phyloP scores from a whole-genome alignment of 2,329 filamentous ascomycete species.

The Exserohilum turcica region DNA sequence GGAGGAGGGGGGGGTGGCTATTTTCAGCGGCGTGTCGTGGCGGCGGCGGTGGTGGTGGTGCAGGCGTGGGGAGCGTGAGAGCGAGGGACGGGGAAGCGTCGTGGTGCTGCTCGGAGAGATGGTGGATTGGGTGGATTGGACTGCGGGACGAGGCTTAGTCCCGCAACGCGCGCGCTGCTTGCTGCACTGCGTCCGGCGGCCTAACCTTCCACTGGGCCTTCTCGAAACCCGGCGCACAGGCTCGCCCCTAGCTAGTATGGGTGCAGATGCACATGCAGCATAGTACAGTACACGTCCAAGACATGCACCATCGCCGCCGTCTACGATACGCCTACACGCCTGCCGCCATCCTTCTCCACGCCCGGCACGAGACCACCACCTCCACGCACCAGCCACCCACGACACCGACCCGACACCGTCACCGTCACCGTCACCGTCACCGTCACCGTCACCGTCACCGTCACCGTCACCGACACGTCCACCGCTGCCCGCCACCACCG shows the following conservation, averaged over 20 bases:
- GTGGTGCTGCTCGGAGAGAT: slow-evolving; percentile 17
- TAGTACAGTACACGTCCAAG: no score
- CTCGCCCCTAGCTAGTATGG: no score
- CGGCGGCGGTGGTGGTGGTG: neutral
- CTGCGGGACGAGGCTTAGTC: slow-evolving; percentile 23
- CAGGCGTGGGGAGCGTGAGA: neutral
- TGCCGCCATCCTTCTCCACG: no score
- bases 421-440: neutral
- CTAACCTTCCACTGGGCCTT: slow-evolving; percentile 15
- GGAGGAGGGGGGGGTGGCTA: no score
- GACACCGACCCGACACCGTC: neutral
- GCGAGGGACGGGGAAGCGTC: slow-evolving; percentile 1
- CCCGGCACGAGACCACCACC: neutral
- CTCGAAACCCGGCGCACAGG: slow-evolving; percentile 16
- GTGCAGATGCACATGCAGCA: no score
- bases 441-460: no score
- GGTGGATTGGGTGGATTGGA: slow-evolving; percentile 14
- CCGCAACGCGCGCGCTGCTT: slow-evolving; percentile 15
- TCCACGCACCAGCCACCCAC: neutral
- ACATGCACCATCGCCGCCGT: no score
- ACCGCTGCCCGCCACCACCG: neutral
- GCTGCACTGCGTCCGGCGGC: slow-evolving; percentile 6
- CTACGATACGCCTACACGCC: neutral
- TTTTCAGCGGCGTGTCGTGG: slow-evolving; percentile 6
- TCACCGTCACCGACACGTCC: no score